These are phyloP conservation scores for Oryza brachyantha DNA, from an alignment of 176 grass and related monocot genomes.

Conservation along the genomic window DNA sequence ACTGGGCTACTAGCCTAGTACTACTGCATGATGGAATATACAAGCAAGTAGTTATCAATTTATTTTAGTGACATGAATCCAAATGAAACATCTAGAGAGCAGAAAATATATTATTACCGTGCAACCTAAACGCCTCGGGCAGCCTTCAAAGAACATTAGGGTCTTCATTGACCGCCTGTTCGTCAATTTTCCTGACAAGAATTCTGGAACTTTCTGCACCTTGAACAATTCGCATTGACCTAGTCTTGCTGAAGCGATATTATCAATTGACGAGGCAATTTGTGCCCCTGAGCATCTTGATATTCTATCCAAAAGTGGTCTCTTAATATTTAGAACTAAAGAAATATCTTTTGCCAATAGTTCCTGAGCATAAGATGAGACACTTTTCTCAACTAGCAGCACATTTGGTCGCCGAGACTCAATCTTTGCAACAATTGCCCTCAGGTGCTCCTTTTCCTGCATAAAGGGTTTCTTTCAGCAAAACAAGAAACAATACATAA, in stretches of 20 bases:
- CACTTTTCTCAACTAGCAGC: constrained; percentile 89
- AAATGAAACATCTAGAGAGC: constrained; percentile 7
- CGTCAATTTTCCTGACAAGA: constrained; percentile 39
- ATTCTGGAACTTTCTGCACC: constrained; percentile 61
- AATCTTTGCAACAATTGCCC: constrained; percentile 64
- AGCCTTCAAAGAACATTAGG: constrained; percentile 98
- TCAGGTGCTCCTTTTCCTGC: constrained; percentile 84
- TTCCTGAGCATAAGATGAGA: constrained; percentile 84
- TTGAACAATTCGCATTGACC: constrained; percentile 78
- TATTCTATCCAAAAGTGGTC: constrained; percentile 76
- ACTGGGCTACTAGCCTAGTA: background rate
- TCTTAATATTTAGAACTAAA: constrained; percentile 94
- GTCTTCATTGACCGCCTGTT: constrained; percentile 56
- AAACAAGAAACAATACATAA: constrained; percentile 16
- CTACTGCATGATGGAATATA: constrained; percentile 1
- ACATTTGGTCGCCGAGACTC: constrained; percentile 71
- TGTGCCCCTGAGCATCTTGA: constrained; percentile 90
- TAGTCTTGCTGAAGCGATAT: constrained; percentile 49
- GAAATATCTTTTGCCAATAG: constrained; percentile 83
- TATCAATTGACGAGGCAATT: constrained; percentile 76
- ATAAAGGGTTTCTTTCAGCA: constrained; percentile 32
- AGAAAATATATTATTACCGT: constrained; percentile 58
- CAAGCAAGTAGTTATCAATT: constrained; percentile 2
- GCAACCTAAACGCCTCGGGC: constrained; percentile 81
- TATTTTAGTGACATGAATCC: constrained; percentile 12